These are phyloP conservation scores for Eucalyptus caleyi DNA, from an alignment of 345 rosid genomes.

Conservation along the genomic window DNA sequence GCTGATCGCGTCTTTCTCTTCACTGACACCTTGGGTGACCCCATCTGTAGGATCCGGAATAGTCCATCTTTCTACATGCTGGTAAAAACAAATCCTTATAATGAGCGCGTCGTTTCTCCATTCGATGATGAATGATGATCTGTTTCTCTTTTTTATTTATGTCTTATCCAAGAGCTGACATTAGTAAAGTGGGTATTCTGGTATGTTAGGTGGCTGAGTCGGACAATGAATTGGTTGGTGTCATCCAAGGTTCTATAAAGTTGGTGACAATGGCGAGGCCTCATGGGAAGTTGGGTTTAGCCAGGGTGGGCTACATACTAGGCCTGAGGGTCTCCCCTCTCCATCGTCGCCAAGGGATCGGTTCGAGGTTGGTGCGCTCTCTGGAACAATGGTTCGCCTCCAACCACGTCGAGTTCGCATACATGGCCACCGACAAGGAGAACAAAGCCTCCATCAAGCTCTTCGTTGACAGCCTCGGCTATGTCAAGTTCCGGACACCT, in stretches of 20 bases:
- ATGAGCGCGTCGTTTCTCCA: background rate
- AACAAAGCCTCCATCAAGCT: conserved; percentile 56
- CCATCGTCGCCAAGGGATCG: conserved; percentile 56
- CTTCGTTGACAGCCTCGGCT: conserved; percentile 36
- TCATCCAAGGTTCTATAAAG: conserved; percentile 72
- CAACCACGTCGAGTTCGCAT: conserved; percentile 45
- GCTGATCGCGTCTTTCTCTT: conserved; percentile 36
- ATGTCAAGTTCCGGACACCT: conserved; percentile 43
- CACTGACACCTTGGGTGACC: conserved; percentile 80
- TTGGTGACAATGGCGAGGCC: conserved; percentile 29
- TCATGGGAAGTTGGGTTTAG: conserved; percentile 2
- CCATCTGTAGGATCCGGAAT: conserved; percentile 71
- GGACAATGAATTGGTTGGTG: conserved; percentile 51
- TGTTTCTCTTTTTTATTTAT: background rate
- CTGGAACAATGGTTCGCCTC: conserved; percentile 64
- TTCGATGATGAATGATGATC: background rate
- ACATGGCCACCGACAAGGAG: conserved; percentile 74
- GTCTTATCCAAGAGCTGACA: background rate
- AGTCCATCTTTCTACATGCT: conserved; percentile 63
- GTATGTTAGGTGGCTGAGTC: conserved; percentile 46
- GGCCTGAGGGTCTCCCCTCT: conserved; percentile 50
- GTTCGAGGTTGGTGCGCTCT: conserved; percentile 29
- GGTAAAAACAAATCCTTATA: conserved; percentile 15
- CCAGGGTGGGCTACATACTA: conserved; percentile 55
- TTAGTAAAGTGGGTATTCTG: background rate